Percentiles rank a stretch among this genome's conserved stretches.
Conservation (phyloP, 345 rosid species). For the Aquilaria malaccensis region DNA sequence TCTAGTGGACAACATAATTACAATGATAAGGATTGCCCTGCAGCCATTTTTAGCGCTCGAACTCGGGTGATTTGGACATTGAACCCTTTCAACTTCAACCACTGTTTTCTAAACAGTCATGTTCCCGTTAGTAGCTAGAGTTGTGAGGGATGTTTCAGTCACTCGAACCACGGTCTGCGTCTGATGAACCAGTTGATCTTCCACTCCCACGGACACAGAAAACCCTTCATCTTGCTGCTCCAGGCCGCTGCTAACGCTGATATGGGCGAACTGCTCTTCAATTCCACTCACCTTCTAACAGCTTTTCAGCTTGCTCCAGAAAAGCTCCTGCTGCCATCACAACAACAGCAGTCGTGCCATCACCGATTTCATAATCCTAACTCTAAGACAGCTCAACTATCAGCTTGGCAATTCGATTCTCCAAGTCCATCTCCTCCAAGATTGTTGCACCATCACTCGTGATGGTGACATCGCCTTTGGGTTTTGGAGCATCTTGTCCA, state of each 20-base stretch:
- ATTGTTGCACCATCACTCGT: constrained; percentile 92
- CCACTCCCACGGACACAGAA: background rate
- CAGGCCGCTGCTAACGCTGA: constrained; percentile 33
- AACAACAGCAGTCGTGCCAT: constrained; percentile 94
- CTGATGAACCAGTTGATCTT: too few species aligned
- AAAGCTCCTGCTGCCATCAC: constrained; percentile 94
- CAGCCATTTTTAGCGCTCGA: too few species aligned
- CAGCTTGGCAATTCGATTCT: constrained; percentile 83
- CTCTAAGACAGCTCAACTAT: constrained; percentile 85
- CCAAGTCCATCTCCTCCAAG: constrained; percentile 94
- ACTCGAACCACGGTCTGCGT: too few species aligned
- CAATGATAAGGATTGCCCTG: too few species aligned
- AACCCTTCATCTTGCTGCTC: constrained; percentile 59
- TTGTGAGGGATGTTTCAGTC: too few species aligned
- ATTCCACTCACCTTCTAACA: constrained; percentile 75
- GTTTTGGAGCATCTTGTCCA: constrained; percentile 94
- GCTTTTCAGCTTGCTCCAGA: constrained; percentile 83
- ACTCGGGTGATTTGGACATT: too few species aligned
- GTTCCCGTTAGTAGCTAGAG: too few species aligned
- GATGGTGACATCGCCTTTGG: constrained; percentile 89
- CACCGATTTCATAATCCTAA: constrained; percentile 95
- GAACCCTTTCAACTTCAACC: too few species aligned
- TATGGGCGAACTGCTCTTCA: constrained; percentile 76
- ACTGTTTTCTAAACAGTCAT: too few species aligned
- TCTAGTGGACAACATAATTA: too few species aligned